Base-by-base conservation (phyloP, 768 basidiomycete species). In the Hysterangium stoloniferum region DNA sequence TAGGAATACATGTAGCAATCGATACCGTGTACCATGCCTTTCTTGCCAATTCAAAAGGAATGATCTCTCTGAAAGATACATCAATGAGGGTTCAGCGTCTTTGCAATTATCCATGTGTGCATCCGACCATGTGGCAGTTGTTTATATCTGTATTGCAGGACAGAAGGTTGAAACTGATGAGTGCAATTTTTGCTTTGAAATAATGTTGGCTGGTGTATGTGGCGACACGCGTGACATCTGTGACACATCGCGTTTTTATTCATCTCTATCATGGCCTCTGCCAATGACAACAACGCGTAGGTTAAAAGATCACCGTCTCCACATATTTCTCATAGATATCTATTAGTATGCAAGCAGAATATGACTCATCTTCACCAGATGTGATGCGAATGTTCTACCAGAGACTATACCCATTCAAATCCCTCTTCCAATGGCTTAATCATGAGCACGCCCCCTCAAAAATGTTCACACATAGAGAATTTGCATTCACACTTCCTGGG, bases 371-470 rank as follows among this genome's bases (percentile, higher is more conserved):
- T 31, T 75, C 81, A 0, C 77, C 80, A 12, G 78, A 83, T 60
- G 71, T 84, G 45, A 85, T 85, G 80, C 65, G 76, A 20, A 72
- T 76, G 8, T 99, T 92, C 67, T 98, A 99, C 69, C 75, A 82
- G 36, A 79, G 91, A 38, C 72, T 98, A 1, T 97, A 95, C 65
- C 96, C 96, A 2, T 98, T 90, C 77, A 87, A 92, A 63, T 85
- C 90, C 1, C 77, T 98, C 56, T 97, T 84, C 68, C 76, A 78
- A 53, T 99, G 96, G 96, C 74, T 99, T 20, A 97, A 97, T 63
- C 95, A 97, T 56, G 86, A 85, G 55, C 85, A 89, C 54, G 70
- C 74, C 49, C 78, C 94, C 1, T 77, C 82, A 11, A 80, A 78
- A 54, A 78, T 88, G 43, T 98, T 90, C 64, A 91, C 88, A 3